phyloP scores from a whole-genome alignment of 805 yeast species.

The Starmerella floris region DNA sequence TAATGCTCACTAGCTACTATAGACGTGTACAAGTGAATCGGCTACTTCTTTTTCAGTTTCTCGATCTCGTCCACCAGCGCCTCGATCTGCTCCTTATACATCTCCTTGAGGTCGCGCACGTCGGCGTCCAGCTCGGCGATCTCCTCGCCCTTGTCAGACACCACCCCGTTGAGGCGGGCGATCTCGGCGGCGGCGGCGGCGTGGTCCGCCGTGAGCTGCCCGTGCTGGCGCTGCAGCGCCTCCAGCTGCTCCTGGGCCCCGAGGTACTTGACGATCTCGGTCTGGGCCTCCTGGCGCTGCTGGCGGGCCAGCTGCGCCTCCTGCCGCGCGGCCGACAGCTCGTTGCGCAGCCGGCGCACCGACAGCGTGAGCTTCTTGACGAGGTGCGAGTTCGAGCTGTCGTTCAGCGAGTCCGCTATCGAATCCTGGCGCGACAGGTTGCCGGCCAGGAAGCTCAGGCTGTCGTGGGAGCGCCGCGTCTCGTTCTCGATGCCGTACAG shows the following conservation, averaged over 20 bases:
- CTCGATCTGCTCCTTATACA: slow-evolving; percentile 72
- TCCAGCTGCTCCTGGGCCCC: slow-evolving; percentile 40
- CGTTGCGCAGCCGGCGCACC: slow-evolving; percentile 68
- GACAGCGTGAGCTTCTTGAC: slow-evolving; percentile 63
- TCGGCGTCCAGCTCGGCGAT: slow-evolving; percentile 81
- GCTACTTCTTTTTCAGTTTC: neutral
- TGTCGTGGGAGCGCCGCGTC: neutral
- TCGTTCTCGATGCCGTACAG: neutral
- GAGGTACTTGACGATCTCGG: slow-evolving; percentile 49
- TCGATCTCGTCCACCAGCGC: slow-evolving; percentile 49
- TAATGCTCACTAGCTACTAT: too few relatives aligned
- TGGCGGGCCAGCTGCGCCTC: slow-evolving; percentile 40
- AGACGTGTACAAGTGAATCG: neutral
- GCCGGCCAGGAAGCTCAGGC: slow-evolving; percentile 3
- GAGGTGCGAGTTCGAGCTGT: slow-evolving; percentile 36
- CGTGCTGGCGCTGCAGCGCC: slow-evolving; percentile 25
- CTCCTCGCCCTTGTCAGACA: slow-evolving; percentile 79
- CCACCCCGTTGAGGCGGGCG: slow-evolving; percentile 35
- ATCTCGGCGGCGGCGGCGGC: slow-evolving; percentile 42
- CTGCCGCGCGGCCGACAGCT: slow-evolving; percentile 49
- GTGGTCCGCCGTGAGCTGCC: slow-evolving; percentile 26
- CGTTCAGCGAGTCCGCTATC: neutral
- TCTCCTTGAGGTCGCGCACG: slow-evolving; percentile 73
- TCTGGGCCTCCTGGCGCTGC: slow-evolving; percentile 55
- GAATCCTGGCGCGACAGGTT: slow-evolving; percentile 7